phyloP scores from a whole-genome alignment of 805 yeast genomes.

The Candida ficus region DNA sequence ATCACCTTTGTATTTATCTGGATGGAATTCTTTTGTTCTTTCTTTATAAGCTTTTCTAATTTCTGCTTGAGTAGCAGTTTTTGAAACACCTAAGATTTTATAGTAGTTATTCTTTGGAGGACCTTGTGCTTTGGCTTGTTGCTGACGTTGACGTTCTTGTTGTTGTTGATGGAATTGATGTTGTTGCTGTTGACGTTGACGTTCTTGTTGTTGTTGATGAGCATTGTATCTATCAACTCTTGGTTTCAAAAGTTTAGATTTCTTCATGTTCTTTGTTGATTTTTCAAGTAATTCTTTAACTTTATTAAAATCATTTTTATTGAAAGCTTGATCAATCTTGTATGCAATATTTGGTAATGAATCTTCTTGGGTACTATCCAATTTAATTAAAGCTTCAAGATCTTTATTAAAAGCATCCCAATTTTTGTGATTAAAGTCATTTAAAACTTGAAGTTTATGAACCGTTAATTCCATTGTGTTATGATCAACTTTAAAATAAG shows the following conservation, averaged over 20 bases:
- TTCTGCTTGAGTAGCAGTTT: constrained; percentile 63
- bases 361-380: constrained; percentile 15
- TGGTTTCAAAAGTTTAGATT: constrained; percentile 25
- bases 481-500: constrained; percentile 10
- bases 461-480: constrained; percentile 28
- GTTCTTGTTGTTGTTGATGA: constrained; percentile 33
- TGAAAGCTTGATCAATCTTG: constrained; percentile 33
- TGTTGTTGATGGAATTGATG: constrained; percentile 39
- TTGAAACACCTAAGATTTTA: constrained; percentile 63
- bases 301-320: constrained; percentile 29
- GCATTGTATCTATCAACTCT: constrained; percentile 26
- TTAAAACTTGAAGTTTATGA: constrained; percentile 36
- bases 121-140: constrained; percentile 26
- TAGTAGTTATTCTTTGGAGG: constrained; percentile 63
- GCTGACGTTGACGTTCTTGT: constrained; percentile 35
- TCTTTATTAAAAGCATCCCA: constrained; percentile 22
- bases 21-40: constrained; percentile 78
- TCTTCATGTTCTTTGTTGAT: constrained; percentile 35
- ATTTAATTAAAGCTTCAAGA: constrained; percentile 22
- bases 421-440: constrained; percentile 28
- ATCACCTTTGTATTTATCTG: constrained; percentile 81
- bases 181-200: constrained; percentile 41
- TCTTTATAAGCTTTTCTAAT: constrained; percentile 79
- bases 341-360: constrained; percentile 36
- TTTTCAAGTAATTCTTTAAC: constrained; percentile 37